Evolutionary conservation across 305 asterid species (phyloP), one percentile per base, ranked within the genome.

Genomic region (Fraxinus floribunda): DNA sequence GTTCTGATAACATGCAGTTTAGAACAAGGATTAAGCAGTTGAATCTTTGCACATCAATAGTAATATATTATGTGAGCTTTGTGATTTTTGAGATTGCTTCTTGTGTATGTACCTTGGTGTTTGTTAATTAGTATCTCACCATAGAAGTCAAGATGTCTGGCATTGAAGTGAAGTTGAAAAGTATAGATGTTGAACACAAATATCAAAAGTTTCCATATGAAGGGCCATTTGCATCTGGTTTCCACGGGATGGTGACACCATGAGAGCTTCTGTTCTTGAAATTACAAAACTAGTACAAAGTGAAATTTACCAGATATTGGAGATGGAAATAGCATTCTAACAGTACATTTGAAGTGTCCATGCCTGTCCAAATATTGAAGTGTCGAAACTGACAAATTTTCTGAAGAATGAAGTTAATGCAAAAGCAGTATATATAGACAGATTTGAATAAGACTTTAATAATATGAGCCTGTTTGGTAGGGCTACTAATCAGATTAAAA

Each of bases 301-400:
- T 71, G 44, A 30, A 30, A 71, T 32, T 68, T 32, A 71, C 44
- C 76, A 32, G 32, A 71, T 71, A 8, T 68, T 30, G 76, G 46
- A 71, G 44, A 71, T 5, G 32, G 20, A 64, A 70, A 70, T 70
- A 70, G 6, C 22, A 26, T 29, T 66, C 22, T 30, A 70, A 30
- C 9, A 30, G 11, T 79, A 75, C 6, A 30, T n/a, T 57, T 44
- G 9, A 80, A 74, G 44, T 39, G 8, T 75, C 55, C 78, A 70
- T 36, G 70, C 72, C 71, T 20, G 81, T 26, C 73, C 84, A 84
- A 30, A 80, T 46, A 76, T 70, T 38, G 3, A 49, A 70, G 79
- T 13, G 36, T 46, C 44, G 80, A 75, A 74, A 75, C 41, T 74
- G 44, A 78, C 57, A n/a, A 20, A 68, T 72, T 35, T 20, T 30